Percentiles rank a stretch among this genome's conserved stretches.
Evolutionary conservation across 176 grass and related monocot genomes (phyloP).

Genomic region (Carex pumila): DNA sequence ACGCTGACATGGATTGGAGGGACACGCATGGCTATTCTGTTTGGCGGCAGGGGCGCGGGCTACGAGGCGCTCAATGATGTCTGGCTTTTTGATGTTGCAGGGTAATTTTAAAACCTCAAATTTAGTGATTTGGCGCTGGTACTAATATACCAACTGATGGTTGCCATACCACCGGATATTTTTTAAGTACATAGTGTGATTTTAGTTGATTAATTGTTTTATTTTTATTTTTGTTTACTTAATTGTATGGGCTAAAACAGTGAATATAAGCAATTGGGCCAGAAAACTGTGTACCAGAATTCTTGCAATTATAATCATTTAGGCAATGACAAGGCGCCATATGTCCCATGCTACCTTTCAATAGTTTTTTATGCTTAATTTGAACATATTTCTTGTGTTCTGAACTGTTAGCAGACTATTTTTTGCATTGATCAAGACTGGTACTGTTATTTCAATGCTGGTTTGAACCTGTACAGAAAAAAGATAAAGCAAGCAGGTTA

Average conservation of each 20-base stretch:
- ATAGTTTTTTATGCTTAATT: neutral
- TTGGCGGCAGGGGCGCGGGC: constrained; percentile 80
- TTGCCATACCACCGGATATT: neutral
- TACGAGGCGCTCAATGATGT: constrained; percentile 92
- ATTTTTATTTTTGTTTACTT: neutral
- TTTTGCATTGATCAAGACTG: neutral
- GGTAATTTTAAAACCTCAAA: constrained; percentile 4
- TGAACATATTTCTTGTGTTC: neutral
- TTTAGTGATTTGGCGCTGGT: neutral
- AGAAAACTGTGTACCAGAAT: neutral
- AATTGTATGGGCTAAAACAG: neutral
- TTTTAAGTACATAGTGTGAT: neutral
- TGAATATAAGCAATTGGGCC: neutral
- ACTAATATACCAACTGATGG: neutral
- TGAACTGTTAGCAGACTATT: neutral
- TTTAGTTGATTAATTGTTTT: neutral
- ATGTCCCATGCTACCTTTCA: neutral
- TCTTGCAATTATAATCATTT: neutral
- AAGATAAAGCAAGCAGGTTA: neutral
- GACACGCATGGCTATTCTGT: constrained; percentile 51
- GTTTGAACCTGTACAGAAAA: neutral
- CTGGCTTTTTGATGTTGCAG: constrained; percentile 70
- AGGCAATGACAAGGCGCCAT: neutral
- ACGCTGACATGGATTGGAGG: constrained; percentile 73
- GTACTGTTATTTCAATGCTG: neutral